Evolutionary conservation across 257 asterid species (phyloP), one percentile per base, ranked within the genome.

Genomic region (Marsdenia floribunda): DNA sequence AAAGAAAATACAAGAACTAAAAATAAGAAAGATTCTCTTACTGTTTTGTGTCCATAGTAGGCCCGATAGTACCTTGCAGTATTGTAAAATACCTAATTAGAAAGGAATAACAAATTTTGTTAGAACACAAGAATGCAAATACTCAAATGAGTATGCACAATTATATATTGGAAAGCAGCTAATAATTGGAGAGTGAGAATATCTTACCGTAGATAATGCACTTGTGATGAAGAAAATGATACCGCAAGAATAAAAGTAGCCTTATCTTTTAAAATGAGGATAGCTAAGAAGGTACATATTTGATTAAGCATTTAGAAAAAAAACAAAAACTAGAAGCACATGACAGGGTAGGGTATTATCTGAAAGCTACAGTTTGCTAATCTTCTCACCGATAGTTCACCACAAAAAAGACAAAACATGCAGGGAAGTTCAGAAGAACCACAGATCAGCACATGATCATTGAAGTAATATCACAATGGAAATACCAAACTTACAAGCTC

Each of bases 1-100:
- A 71, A 55, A 52, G 49, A 3, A 49, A 47, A 37, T 8, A 59
- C 2, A 47, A 57, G 18, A 9, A 49, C 55, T 40, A 44, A 73
- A 73, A 53, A 70, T 16, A 73, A 64, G 59, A 73, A 77, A 68
- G 71, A 42, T 75, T 70, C 97, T 70, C 97, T 87, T 79, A 90
- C 99, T 71, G 96, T 95, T 83, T 89, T 95, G 80, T 95, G 96
- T 81, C 98, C 97, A 75, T 95, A 92, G 85, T 91, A 92, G 80
- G 99, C 99, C 77, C 78, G 96, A 83, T 95, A 92, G 86, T 94
- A 95, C 53, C 96, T 83, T 60, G 99, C 98, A 50, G 98, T 83
- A 77, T 95, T 95, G 83, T 95, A 90, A 80, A 95, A 90, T 35
- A 92, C 90, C 96, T 94, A 80, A 73, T 16, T 72, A 71, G 58